These are phyloP conservation scores for grape (Vitis vinifera) DNA, from an alignment of 164 flowering plant species.

Conservation along the genomic window DNA sequence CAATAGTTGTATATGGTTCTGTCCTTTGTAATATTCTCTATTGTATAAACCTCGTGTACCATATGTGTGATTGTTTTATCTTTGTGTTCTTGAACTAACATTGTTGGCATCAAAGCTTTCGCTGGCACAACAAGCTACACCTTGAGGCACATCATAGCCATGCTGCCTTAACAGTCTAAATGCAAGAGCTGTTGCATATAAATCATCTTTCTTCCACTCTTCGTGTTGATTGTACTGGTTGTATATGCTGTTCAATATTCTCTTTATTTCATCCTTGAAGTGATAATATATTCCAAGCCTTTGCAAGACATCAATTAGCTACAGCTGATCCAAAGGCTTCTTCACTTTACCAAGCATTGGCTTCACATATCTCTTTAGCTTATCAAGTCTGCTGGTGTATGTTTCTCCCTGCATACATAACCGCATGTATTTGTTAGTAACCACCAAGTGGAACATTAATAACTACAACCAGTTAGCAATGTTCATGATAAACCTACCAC, in stretches of 20 bases:
- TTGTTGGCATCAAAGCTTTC: no score
- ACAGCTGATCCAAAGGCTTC: slow-evolving; percentile 13
- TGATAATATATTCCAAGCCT: slow-evolving; percentile 25
- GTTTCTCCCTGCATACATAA: slow-evolving; percentile 7
- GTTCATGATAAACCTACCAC: background rate
- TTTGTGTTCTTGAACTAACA: no score
- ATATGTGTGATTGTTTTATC: no score
- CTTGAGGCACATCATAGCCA: slow-evolving; percentile 19
- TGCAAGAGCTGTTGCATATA: slow-evolving; percentile 16
- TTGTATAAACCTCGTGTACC: no score
- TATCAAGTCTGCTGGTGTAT: slow-evolving; percentile 4
- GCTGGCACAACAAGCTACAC: no score
- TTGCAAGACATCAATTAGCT: slow-evolving; percentile 23
- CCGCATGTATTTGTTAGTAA: no score
- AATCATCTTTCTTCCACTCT: slow-evolving; percentile 5
- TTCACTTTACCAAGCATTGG: slow-evolving; percentile 3
- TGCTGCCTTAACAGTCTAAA: slow-evolving; percentile 28
- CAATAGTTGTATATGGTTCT: no score
- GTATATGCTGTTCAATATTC: background rate
- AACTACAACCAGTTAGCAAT: background rate
- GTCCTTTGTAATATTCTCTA: no score
- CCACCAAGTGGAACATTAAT: background rate
- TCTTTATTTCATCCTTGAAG: slow-evolving; percentile 21
- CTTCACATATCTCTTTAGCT: slow-evolving; percentile 12
- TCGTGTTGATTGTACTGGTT: background rate